These are phyloP conservation scores for Cercophora scortea DNA, from an alignment of 495 filamentous ascomycete species.

Conservation along the genomic window DNA sequence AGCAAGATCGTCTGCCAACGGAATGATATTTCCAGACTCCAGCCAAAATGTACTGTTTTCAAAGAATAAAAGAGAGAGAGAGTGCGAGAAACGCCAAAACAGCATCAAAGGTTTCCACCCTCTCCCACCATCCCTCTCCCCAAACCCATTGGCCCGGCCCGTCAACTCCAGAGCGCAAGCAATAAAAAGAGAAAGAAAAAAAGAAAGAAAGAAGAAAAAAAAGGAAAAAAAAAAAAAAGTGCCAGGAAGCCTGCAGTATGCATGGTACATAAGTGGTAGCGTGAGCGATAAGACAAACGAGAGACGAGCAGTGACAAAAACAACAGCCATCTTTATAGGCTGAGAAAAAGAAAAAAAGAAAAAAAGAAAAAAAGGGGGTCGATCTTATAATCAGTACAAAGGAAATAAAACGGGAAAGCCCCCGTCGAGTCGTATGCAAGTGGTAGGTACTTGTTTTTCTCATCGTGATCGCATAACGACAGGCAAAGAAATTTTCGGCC, in stretches of 20 bases:
- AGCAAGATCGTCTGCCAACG: too few species aligned
- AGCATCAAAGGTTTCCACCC: too few species aligned
- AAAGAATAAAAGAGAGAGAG: too few species aligned
- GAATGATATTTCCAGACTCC: too few species aligned
- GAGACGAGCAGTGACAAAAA: not conserved
- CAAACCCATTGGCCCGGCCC: too few species aligned
- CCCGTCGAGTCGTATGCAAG: too few species aligned
- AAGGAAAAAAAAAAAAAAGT: not conserved
- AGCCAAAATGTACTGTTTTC: too few species aligned
- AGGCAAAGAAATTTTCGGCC: not conserved
- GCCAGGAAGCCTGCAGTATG: not conserved
- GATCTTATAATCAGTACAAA: not conserved
- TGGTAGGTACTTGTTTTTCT: not conserved
- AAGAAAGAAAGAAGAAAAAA: not conserved
- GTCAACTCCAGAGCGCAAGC: not conserved
- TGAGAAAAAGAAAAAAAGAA: not conserved
- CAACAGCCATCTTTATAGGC: not conserved
- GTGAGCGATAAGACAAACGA: not conserved
- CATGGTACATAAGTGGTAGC: slow-evolving; percentile 3
- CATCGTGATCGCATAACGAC: not conserved
- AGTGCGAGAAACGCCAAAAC: too few species aligned
- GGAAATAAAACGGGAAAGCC: not conserved
- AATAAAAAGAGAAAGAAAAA: not conserved
- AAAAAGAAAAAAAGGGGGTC: not conserved
- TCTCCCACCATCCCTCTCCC: too few species aligned